These are phyloP conservation scores for Penicillium corylophilum DNA, from an alignment of 2,329 filamentous ascomycete species.

Conservation along the genomic window DNA sequence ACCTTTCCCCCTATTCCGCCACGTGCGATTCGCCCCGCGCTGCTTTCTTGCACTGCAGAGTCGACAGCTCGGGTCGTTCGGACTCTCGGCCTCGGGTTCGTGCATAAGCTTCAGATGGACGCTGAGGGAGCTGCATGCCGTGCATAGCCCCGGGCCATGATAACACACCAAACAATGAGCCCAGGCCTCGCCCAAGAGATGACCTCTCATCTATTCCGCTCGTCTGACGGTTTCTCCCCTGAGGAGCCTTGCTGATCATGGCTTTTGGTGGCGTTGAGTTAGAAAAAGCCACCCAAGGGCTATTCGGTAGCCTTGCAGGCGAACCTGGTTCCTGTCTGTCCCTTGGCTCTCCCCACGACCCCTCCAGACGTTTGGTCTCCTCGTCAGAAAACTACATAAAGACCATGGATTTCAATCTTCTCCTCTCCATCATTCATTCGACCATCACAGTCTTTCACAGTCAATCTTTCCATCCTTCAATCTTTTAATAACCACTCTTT, in stretches of 20 bases:
- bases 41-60: conserved; percentile 4
- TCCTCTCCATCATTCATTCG: conserved; percentile 16
- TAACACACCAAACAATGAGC: conserved; percentile 6
- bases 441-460: conserved; percentile 13
- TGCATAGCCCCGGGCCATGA: background rate
- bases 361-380: conserved; percentile 1
- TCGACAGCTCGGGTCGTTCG: conserved; percentile 8
- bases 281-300: conserved; percentile 20
- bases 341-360: conserved; percentile 13
- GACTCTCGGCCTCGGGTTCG: conserved; percentile 6
- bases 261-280: conserved; percentile 15
- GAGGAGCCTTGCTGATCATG: conserved; percentile 24
- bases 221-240: conserved; percentile 1
- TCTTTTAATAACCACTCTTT: conserved; percentile 8
- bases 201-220: conserved; percentile 13
- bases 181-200: conserved; percentile 5
- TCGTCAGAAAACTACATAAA: conserved; percentile 25
- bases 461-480: conserved; percentile 7
- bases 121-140: conserved; percentile 1
- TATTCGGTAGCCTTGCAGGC: conserved; percentile 24
- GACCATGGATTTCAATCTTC: conserved; percentile 4
- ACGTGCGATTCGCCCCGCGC: conserved; percentile 15
- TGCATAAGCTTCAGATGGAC: conserved; percentile 18
- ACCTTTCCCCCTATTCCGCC: conserved; percentile 8
- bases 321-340: conserved; percentile 11